Conservation (phyloP, 164 flowering plant species). For the Hamamelis virginiana region DNA sequence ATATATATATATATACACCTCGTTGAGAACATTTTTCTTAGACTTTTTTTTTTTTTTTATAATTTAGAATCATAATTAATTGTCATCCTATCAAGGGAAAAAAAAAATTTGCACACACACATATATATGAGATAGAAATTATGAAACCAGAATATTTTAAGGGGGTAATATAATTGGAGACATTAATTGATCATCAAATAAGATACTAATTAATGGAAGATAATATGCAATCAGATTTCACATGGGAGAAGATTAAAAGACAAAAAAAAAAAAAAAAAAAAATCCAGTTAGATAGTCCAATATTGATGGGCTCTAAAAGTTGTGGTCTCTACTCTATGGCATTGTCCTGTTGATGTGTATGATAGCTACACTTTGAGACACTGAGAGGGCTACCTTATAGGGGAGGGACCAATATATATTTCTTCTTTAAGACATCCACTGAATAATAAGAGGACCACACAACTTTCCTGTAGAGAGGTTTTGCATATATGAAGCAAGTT, state of each 20-base stretch:
- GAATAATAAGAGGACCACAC: conserved; percentile 33
- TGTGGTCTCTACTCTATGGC: conserved; percentile 19
- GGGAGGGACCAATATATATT: conserved; percentile 32
- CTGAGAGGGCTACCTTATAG: conserved; percentile 18
- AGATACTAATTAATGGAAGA: neutral
- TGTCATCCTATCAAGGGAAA: too few species aligned
- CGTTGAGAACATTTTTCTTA: too few species aligned
- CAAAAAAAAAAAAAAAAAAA: conserved; percentile 3
- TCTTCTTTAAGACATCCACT: conserved; percentile 14
- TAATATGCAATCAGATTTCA: conserved; percentile 1
- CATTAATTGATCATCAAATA: neutral
- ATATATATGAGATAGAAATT: too few species aligned
- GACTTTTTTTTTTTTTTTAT: too few species aligned
- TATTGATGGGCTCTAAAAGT: conserved; percentile 16
- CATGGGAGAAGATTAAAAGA: neutral
- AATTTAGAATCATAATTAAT: too few species aligned
- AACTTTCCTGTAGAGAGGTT: conserved; percentile 27
- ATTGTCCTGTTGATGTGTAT: conserved; percentile 22
- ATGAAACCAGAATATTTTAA: too few species aligned
- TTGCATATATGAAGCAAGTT: conserved; percentile 21
- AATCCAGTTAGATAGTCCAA: conserved; percentile 3
- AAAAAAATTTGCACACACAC: too few species aligned
- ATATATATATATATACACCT: too few species aligned
- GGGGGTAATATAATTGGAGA: too few species aligned
- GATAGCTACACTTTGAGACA: conserved; percentile 13